Evolutionary conservation across 1,284 basidiomycete species (phyloP), one percentile per base, ranked within the genome.

Genomic region (Puccinia novopanici): DNA sequence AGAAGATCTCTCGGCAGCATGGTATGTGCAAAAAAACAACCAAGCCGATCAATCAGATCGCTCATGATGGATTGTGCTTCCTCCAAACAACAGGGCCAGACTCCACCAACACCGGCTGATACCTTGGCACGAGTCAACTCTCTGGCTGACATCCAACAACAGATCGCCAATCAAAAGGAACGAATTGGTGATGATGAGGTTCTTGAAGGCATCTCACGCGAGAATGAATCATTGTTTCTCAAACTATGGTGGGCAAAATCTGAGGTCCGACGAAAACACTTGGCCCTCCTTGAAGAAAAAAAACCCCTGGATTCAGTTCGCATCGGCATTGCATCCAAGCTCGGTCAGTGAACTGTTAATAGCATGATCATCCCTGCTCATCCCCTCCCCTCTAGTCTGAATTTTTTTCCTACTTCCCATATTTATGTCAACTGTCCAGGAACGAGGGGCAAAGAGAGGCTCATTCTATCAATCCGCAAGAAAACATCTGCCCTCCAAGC

Each of bases 171-270:
- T 15, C 42, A 48, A 27, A 1, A 27, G 0, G 2, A 50, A 12
- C 24, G 45, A 27, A 22, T 68, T 27, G 67, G 67, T 50, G 6
- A 10, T 1, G 40, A 34, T 13, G 27, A 48, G 19, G 0, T 50
- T 12, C 42, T 68, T 17, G 67, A 37, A 12, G 67, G 67, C 0
- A 0, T 68, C 24, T 12, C 22, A 2, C 42, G 8, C 6, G 67
- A 68, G 2, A 1, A 37, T 24, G 27, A 48, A 27, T 2, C 1
- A 17, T 6, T 50, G 8, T 48, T 76, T 24, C 45, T 76, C 27
- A 76, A 67, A 40, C 27, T 76, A 22, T 76, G 75, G 75, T 61
- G 61, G 37, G 37, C 48, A 10, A 63, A 76, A 54, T 24, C 42
- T n/a, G 42, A 76, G 13, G 61, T 76, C 19, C 22, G 61, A 37